A percentile compares a stretch with the other conserved stretches of the same genome.
phyloP scores from a whole-genome alignment of 805 yeast species.

The Wickerhamiella azymoides region DNA sequence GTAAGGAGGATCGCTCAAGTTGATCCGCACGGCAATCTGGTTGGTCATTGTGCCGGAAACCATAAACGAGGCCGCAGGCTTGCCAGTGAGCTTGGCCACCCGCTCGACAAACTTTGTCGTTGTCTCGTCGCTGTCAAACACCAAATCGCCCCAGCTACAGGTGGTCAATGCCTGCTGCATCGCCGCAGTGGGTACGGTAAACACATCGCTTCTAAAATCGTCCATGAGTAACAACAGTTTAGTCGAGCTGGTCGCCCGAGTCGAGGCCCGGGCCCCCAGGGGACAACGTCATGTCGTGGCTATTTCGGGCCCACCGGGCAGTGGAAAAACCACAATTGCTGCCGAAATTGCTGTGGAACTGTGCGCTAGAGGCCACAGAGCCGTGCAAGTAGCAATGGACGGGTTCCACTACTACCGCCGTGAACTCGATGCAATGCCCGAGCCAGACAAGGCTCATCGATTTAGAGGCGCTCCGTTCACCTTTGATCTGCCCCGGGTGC shows the following conservation, averaged over 20 bases:
- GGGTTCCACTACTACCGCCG: constrained; percentile 55
- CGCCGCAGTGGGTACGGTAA: constrained; percentile 68
- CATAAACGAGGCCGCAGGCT: constrained; percentile 68
- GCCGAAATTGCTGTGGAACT: constrained; percentile 30
- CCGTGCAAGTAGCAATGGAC: constrained; percentile 48
- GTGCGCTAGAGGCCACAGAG: constrained; percentile 20
- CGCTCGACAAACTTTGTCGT: constrained; percentile 50
- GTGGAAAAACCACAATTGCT: constrained; percentile 68
- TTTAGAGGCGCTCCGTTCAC: constrained; percentile 81
- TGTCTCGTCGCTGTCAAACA: constrained; percentile 70
- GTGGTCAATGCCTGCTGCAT: constrained; percentile 49
- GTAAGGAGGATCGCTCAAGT: constrained; percentile 69
- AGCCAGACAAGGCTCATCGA: constrained; percentile 42
- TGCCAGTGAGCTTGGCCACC: constrained; percentile 59
- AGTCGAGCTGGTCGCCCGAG: not conserved
- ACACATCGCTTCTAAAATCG: constrained; percentile 49
- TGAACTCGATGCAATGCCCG: constrained; percentile 34
- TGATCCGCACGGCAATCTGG: constrained; percentile 70
- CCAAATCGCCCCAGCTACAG: constrained; percentile 71
- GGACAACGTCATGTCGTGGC: constrained; percentile 29
- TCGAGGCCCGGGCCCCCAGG: not conserved
- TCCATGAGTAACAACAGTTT: not conserved
- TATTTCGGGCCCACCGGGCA: constrained; percentile 70
- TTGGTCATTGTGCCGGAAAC: constrained; percentile 85
- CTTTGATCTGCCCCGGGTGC: constrained; percentile 48